Evolutionary conservation across 768 basidiomycete genomes (phyloP), one percentile per base, ranked within the genome.

Genomic region (Exsudoporus frostii): DNA sequence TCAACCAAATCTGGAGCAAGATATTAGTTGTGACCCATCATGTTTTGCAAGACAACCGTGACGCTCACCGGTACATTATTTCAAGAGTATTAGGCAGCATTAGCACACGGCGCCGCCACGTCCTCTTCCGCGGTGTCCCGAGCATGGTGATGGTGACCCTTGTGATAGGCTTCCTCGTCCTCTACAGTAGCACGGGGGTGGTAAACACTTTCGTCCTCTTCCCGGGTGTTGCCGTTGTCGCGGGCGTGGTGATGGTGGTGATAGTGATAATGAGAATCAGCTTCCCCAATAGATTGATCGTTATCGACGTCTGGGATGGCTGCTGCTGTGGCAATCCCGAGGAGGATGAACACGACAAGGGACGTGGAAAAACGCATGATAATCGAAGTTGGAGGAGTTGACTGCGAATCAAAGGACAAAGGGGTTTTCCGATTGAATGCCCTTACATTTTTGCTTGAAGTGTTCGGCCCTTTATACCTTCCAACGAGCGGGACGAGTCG

Each of bases 351-450:
- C 13, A 44, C 51, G 34, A 57, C 7, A 27, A 57, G 32, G 14
- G 52, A 50, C 6, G 45, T 40, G 24, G 39, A n/a, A 33, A 57
- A 45, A 37, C 44, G 56, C 56, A 54, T 57, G 51, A 54, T 54
- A 32, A 48, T 27, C 2, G 20, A 36, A 13, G 34, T 30, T 27
- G 7, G 14, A 37, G 27, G 14, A n/a, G 8, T 1, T 22, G 25
- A 32, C 2, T 38, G 8, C 11, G 29, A 46, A 37, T 25, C 11
- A 38, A 30, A 48, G 43, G 34, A 32, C 40, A 24, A 40, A 20
- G 15, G 13, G 14, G 9, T 22, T 20, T 41, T 41, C 6, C 37
- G 37, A 45, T 17, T 15, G 49, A 39, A 39, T 14, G 8, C 20
- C 17, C 45, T 48, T 24, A 7, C 11, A 1, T 7, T 39, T n/a